Evolutionary conservation across 495 filamentous ascomycete genomes (phyloP), one percentile per base, ranked within the genome.

Genomic region (Sporormia fimetaria): DNA sequence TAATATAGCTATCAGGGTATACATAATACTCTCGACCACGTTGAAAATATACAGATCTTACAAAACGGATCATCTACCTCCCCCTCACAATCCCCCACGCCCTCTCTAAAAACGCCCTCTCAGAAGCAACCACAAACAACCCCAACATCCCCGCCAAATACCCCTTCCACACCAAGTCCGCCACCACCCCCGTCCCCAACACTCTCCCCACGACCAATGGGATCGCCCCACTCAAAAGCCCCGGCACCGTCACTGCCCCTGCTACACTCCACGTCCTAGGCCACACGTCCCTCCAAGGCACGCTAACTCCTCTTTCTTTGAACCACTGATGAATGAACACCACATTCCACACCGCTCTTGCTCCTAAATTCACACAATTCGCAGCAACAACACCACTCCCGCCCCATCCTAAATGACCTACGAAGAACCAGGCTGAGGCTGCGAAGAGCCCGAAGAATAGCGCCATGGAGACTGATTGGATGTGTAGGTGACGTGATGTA

Each of bases 361-460:
- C 70, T 0, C 56, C 57, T 85, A 96, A 90, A 49, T 93, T 93
- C 28, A 92, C 74, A 15, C 70, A 70, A 58, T 95, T 96, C 34
- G 86, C 87, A 40, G 70, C 66, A 0, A 98, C 85, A 40, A 98
- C 58, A 0, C 90, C 90, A 22, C 64, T 63, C 0, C 85, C 90
- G 1, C 86, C 90, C 58, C 78, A 54, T 0, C 68, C 65, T 12
- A 79, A 52, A 15, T 82, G 61, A 2, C 68, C 59, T 24, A 98
- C 59, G 31, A 82, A 83, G 1, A 83, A 17, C 43, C 75, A 88
- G 3, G 83, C 83, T 0, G 77, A 72, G 0, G 63, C 55, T 0
- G 70, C 82, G 57, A 94, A 96, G 4, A 70, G 75, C 1, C 68
- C 62, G 10, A 78, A 85, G 46, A 93, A 90, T 2, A 56, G 68